Base-by-base conservation (phyloP, 805 yeast species). In the Wickerhamomyces ciferrii region DNA sequence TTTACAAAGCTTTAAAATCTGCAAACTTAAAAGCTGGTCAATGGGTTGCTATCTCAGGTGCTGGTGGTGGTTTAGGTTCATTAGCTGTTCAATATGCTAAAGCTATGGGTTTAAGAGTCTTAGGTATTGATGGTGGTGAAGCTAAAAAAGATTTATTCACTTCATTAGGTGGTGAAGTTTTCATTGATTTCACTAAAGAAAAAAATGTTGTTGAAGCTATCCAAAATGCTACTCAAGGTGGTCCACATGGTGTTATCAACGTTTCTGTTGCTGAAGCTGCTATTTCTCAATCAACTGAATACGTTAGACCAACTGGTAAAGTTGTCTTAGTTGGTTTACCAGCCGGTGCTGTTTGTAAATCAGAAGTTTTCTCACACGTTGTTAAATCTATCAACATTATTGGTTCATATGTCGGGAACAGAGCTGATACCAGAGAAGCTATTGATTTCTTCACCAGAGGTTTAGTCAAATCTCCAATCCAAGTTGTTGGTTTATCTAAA, bases 361-460 rank as follows among this genome's bases (percentile, higher is more conserved):
- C 88, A 36, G 75, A 79, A 44, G 87, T 87, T 42, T 83, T 86
- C 71, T 70, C 69, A 54, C 79, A 84, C 39, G 94, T 87, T 49
- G 79, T 83, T 57, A 84, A 77, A 67, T 78, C 87, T 41, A 71
- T 84, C 65, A 71, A 72, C 60, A 82, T 87, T 62, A 78, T 73
- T 62, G 95, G 94, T 54, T 85, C 95, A 40, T 84, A 84, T 62
- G 96, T 87, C 51, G 96, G 96, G 56, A 86, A 85, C 79, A 82
- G 94, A 69, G 84, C 84, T 52, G 96, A 87, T 70, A 75, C 92
- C 49, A 76, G 83, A 51, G 90, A 83, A 67, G 89, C 89, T 42
- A 62, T 83, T 48, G 87, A 83, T 58, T 83, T 83, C 75, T 83
- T 81, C 62, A 51, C 74, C 48, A 74, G 87, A 67, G 89, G 89